Percentiles rank a stretch among this genome's conserved stretches.
These are phyloP conservation scores for Sisymbrium altissimum DNA, from an alignment of 345 rosid genomes.

Conservation along the genomic window DNA sequence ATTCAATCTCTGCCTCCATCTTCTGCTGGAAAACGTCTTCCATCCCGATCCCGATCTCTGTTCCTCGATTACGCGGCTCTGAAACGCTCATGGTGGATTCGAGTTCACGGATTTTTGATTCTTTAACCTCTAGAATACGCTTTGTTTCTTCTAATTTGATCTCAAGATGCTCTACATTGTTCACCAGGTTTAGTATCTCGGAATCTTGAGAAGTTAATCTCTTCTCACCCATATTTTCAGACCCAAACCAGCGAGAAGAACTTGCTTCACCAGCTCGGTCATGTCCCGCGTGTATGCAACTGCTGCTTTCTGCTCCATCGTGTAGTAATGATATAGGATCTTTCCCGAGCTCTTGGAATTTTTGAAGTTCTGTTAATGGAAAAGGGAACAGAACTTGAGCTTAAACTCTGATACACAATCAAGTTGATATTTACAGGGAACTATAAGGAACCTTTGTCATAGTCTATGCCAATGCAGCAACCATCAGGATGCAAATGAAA, in stretches of 20 bases:
- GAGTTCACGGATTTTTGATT: slow-evolving; percentile 49
- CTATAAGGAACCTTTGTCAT: too few species aligned
- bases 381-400: background rate
- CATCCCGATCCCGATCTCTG: slow-evolving; percentile 42
- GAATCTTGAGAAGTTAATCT: slow-evolving; percentile 40
- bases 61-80: slow-evolving; percentile 36
- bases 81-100: slow-evolving; percentile 38
- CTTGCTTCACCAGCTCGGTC: slow-evolving; percentile 34
- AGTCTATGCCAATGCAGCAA: background rate
- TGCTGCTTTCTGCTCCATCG: slow-evolving; percentile 30
- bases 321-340: slow-evolving; percentile 30
- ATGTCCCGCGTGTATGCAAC: slow-evolving; percentile 15
- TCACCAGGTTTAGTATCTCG: slow-evolving; percentile 43
- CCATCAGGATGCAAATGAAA: background rate
- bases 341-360: slow-evolving; percentile 55
- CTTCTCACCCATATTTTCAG: slow-evolving; percentile 29
- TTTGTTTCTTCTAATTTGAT: slow-evolving; percentile 48
- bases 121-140: slow-evolving; percentile 43
- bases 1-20: slow-evolving; percentile 78
- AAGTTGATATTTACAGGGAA: background rate
- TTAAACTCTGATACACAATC: background rate
- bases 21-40: slow-evolving; percentile 67
- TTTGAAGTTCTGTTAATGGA: slow-evolving; percentile 47
- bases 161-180: slow-evolving; percentile 49
- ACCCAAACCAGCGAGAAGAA: slow-evolving; percentile 37